Evolutionary conservation across 2,329 filamentous ascomycete species (phyloP).

Genomic region (Fusarium sp.): DNA sequence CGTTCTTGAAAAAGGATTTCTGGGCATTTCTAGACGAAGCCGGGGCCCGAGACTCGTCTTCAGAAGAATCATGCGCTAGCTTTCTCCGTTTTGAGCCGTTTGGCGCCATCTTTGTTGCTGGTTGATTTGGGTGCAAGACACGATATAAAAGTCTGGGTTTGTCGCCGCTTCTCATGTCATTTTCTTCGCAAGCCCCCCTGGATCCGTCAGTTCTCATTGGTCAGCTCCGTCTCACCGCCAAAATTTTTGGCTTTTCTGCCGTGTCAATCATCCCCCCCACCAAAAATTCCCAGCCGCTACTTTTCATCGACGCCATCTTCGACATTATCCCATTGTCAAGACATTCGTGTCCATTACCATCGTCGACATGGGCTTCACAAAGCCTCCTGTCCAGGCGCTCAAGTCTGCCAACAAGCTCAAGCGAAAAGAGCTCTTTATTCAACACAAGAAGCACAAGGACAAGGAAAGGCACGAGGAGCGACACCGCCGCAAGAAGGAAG

Average conservation of each 20-base stretch:
- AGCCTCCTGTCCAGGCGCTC: slow-evolving; percentile 56
- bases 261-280: slow-evolving; percentile 34
- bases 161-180: slow-evolving; percentile 24
- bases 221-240: slow-evolving; percentile 54
- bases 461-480: slow-evolving; percentile 83
- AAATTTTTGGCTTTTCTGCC: slow-evolving; percentile 49
- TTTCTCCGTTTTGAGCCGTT: slow-evolving; percentile 71
- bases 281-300: slow-evolving; percentile 30
- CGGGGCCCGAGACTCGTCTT: slow-evolving; percentile 59
- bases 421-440: slow-evolving; percentile 83
- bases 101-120: slow-evolving; percentile 59
- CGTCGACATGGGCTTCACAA: slow-evolving; percentile 53
- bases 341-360: slow-evolving; percentile 15
- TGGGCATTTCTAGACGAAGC: slow-evolving; percentile 61
- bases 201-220: slow-evolving; percentile 5
- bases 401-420: slow-evolving; percentile 82
- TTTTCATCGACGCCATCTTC: slow-evolving; percentile 11
- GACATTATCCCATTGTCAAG: background rate
- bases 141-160: slow-evolving; percentile 37
- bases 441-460: slow-evolving; percentile 83
- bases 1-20: slow-evolving; percentile 80
- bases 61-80: slow-evolving; percentile 67
- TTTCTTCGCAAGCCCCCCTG: slow-evolving; percentile 37
- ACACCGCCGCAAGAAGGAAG: slow-evolving; percentile 85
- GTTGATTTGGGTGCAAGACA: slow-evolving; percentile 15